Percentiles rank a stretch among this genome's conserved stretches.
phyloP scores from a whole-genome alignment of 2,329 filamentous ascomycete genomes.

The Penicillium sp. region DNA sequence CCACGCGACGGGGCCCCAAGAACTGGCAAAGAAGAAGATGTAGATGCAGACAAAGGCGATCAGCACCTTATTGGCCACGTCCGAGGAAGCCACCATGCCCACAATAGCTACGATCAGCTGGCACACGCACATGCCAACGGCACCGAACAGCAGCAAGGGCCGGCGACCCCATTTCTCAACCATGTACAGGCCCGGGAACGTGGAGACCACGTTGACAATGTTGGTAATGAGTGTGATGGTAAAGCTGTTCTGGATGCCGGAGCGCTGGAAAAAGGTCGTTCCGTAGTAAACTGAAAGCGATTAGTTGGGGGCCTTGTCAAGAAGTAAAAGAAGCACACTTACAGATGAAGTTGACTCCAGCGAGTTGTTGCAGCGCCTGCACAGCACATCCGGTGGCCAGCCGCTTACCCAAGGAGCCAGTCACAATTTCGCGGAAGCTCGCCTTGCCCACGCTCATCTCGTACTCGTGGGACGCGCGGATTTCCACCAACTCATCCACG shows the following conservation, averaged over 20 bases:
- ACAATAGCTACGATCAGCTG: slow-evolving; percentile 45
- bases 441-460: slow-evolving; percentile 42
- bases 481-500: slow-evolving; percentile 69
- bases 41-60: slow-evolving; percentile 42
- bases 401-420: slow-evolving; percentile 28
- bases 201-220: slow-evolving; percentile 41
- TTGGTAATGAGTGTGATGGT: slow-evolving; percentile 41
- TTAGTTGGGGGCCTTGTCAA: neutral
- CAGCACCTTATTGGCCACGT: slow-evolving; percentile 35
- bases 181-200: slow-evolving; percentile 41
- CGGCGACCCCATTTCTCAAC: too few relatives aligned
- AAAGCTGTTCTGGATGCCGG: slow-evolving; percentile 36
- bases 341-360: slow-evolving; percentile 39
- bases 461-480: slow-evolving; percentile 78
- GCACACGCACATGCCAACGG: slow-evolving; percentile 37
- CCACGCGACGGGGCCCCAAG: slow-evolving; percentile 37
- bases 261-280: slow-evolving; percentile 33
- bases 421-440: slow-evolving; percentile 9
- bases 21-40: slow-evolving; percentile 43
- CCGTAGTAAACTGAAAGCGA: slow-evolving; percentile 26
- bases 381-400: slow-evolving; percentile 32
- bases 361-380: slow-evolving; percentile 34
- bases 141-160: slow-evolving; percentile 37
- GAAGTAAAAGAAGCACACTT: neutral
- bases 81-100: slow-evolving; percentile 35